Conservation (phyloP, 2,329 filamentous ascomycete species). For the Mycosphaerella sp. region DNA sequence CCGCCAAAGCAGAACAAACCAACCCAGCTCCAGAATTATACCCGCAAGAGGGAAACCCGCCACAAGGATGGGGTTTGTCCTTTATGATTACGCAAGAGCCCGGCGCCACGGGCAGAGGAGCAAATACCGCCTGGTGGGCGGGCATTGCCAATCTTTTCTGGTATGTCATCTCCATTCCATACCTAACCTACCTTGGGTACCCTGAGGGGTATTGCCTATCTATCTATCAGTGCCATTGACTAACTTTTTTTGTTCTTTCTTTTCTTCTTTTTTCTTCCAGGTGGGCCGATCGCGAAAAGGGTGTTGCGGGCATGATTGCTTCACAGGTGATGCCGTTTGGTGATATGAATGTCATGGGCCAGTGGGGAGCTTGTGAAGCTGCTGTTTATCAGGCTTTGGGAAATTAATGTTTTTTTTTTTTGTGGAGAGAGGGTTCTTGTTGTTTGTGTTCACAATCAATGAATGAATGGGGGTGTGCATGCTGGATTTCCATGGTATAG, state of each 20-base stretch:
- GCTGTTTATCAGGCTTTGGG: constrained; percentile 21
- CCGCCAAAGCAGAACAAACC: constrained; percentile 32
- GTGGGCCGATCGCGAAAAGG: constrained; percentile 31
- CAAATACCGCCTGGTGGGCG: constrained; percentile 33
- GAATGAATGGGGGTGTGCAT: too few species aligned
- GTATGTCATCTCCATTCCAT: neutral
- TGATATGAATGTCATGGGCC: constrained; percentile 23
- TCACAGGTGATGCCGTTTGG: constrained; percentile 35
- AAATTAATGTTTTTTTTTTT: too few species aligned
- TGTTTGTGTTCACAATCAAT: too few species aligned
- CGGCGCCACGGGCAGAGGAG: constrained; percentile 32
- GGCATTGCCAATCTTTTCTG: constrained; percentile 34
- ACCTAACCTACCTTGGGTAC: too few species aligned
- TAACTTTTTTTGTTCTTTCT: too few species aligned
- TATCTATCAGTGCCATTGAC: too few species aligned
- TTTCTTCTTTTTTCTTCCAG: neutral
- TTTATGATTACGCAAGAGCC: constrained; percentile 34
- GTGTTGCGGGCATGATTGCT: constrained; percentile 35
- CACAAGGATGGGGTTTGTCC: constrained; percentile 58
- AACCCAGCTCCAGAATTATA: constrained; percentile 39
- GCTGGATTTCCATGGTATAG: too few species aligned
- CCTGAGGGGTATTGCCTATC: too few species aligned
- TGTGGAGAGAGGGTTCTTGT: too few species aligned
- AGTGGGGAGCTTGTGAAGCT: constrained; percentile 32
- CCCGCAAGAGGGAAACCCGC: constrained; percentile 38